Evolutionary conservation across 768 basidiomycete species (phyloP).

Genomic region (Agaricus sinodeliciosus): DNA sequence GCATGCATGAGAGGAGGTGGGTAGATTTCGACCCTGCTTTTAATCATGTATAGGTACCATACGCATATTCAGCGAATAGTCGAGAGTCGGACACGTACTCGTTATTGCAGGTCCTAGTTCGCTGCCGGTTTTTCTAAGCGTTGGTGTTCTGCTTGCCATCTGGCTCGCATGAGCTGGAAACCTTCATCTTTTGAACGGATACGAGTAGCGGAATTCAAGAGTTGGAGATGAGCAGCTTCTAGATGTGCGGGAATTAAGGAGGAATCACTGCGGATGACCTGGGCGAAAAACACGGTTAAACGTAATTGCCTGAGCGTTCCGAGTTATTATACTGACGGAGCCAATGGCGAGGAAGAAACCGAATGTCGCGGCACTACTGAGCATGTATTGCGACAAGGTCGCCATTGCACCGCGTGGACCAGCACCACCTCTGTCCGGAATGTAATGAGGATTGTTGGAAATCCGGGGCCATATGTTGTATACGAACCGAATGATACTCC

Average conservation of each 20-base stretch:
- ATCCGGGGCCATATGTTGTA: neutral
- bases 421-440: conserved; percentile 62
- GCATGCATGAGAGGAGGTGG: no score
- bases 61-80: neutral
- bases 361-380: conserved; percentile 95
- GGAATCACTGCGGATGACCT: conserved; percentile 89
- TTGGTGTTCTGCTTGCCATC: conserved; percentile 65
- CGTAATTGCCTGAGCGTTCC: neutral
- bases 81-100: no score
- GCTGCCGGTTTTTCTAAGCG: conserved; percentile 18
- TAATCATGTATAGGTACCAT: neutral
- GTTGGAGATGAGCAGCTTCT: conserved; percentile 57
- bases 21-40: no score
- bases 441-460: neutral
- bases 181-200: conserved; percentile 66
- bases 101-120: neutral
- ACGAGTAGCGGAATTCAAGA: conserved; percentile 40
- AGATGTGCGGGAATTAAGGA: conserved; percentile 48
- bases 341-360: conserved; percentile 95
- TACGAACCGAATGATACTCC: conserved; percentile 80
- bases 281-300: conserved; percentile 8
- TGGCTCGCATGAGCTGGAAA: conserved; percentile 58
- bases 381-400: conserved; percentile 97
- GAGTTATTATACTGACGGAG: conserved; percentile 47
- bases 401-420: conserved; percentile 87